phyloP scores from a whole-genome alignment of 2,329 filamentous ascomycete species.

The Penicillium hordei region DNA sequence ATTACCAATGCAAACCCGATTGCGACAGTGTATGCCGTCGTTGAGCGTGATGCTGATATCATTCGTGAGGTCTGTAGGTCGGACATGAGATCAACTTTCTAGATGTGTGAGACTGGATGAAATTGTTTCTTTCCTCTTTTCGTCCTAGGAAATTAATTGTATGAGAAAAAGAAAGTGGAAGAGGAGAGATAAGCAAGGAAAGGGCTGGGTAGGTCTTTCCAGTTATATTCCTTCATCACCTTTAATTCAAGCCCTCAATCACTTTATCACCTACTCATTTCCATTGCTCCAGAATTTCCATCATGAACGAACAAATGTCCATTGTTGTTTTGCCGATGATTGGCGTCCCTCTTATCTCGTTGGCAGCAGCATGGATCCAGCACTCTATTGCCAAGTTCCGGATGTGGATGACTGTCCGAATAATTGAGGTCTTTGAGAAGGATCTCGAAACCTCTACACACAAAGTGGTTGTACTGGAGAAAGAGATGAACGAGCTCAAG shows the following conservation, averaged over 20 bases:
- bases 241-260: too few relatives aligned
- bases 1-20: constrained; percentile 40
- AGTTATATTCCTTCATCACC: background rate
- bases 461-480: too few relatives aligned
- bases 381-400: too few relatives aligned
- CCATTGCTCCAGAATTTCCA: too few relatives aligned
- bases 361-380: background rate
- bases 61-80: constrained; percentile 12
- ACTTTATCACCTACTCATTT: background rate
- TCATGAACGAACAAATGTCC: background rate
- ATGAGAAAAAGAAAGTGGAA: background rate
- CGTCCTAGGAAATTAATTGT: too few relatives aligned
- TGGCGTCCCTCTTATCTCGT: too few relatives aligned
- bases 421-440: background rate
- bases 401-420: background rate
- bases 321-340: background rate
- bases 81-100: background rate
- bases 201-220: background rate
- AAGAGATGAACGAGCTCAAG: too few relatives aligned
- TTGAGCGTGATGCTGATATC: constrained; percentile 36
- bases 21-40: constrained; percentile 40
- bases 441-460: background rate
- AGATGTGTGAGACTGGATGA: background rate
- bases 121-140: background rate
- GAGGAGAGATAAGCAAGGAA: background rate